phyloP scores from a whole-genome alignment of 1,284 basidiomycete species.

The Schizophyllum amplum region DNA sequence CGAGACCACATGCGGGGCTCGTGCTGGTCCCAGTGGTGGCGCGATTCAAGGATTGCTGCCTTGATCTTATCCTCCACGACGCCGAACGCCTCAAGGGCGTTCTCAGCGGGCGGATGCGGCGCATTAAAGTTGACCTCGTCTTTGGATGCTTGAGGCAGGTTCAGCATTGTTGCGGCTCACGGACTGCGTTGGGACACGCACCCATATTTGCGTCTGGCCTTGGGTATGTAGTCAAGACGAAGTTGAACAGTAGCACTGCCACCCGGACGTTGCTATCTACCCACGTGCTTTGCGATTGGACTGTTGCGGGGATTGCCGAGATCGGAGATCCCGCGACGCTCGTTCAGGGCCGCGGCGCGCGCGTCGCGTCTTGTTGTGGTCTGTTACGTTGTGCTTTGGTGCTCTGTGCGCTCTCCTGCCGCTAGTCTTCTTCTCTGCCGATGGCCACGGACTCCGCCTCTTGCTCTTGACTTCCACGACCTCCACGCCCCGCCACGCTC shows the following conservation, averaged over 20 bases:
- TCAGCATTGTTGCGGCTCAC: not conserved
- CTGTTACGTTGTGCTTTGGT: not conserved
- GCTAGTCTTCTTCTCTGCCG: not conserved
- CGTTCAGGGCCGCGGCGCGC: not conserved
- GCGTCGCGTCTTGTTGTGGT: not conserved
- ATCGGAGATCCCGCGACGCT: not conserved
- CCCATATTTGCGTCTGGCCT: not conserved
- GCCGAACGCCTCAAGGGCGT: slow-evolving; percentile 58
- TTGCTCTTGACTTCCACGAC: not conserved
- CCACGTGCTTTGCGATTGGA: not conserved
- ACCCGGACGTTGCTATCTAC: not conserved
- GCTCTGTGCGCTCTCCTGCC: not conserved
- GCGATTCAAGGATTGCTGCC: slow-evolving; percentile 51
- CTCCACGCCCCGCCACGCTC: not conserved
- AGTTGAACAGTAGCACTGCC: not conserved
- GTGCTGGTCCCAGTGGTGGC: slow-evolving; percentile 63
- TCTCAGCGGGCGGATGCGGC: slow-evolving; percentile 47
- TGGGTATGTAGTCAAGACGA: not conserved
- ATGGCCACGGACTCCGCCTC: not conserved
- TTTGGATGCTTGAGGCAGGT: slow-evolving; percentile 35
- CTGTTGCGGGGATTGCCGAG: not conserved
- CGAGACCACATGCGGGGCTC: slow-evolving; percentile 68
- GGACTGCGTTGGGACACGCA: not conserved
- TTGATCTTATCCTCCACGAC: slow-evolving; percentile 48
- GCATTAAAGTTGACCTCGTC: slow-evolving; percentile 50